Conservation (phyloP, 805 yeast genomes). For the Lipomyces yamadae region DNA sequence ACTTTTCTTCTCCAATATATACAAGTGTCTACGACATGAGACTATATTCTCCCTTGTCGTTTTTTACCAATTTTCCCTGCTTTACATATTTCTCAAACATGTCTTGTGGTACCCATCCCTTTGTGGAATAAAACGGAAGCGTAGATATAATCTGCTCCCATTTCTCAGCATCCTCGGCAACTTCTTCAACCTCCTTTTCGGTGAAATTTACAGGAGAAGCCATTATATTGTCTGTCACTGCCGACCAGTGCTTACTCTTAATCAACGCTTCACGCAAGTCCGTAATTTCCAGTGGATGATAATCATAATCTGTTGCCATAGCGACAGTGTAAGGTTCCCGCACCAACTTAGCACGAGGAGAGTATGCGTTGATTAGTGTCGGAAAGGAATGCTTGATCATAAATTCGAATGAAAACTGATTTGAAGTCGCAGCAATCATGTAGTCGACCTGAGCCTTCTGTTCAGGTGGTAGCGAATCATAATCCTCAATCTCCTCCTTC, state of each 20-base stretch:
- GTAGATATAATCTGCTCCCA: constrained; percentile 71
- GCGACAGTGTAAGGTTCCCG: constrained; percentile 43
- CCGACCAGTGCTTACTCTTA: constrained; percentile 42
- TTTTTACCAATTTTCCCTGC: constrained; percentile 69
- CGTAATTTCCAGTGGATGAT: constrained; percentile 49
- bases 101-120: constrained; percentile 96
- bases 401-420: constrained; percentile 86
- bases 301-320: constrained; percentile 31
- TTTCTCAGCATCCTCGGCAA: constrained; percentile 61
- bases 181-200: constrained; percentile 62
- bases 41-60: constrained; percentile 61
- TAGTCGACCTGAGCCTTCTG: constrained; percentile 82
- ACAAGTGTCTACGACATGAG: not conserved
- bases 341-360: constrained; percentile 70
- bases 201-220: constrained; percentile 65
- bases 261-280: constrained; percentile 45
- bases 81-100: constrained; percentile 74
- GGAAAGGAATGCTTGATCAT: constrained; percentile 67
- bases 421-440: constrained; percentile 87
- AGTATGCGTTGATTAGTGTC: constrained; percentile 75
- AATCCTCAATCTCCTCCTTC: constrained; percentile 75
- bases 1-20: not conserved
- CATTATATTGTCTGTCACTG: constrained; percentile 30
- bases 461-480: constrained; percentile 64
- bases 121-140: constrained; percentile 85